Conservation (phyloP, 495 filamentous ascomycete species). For the Pyrenula aspistea region DNA sequence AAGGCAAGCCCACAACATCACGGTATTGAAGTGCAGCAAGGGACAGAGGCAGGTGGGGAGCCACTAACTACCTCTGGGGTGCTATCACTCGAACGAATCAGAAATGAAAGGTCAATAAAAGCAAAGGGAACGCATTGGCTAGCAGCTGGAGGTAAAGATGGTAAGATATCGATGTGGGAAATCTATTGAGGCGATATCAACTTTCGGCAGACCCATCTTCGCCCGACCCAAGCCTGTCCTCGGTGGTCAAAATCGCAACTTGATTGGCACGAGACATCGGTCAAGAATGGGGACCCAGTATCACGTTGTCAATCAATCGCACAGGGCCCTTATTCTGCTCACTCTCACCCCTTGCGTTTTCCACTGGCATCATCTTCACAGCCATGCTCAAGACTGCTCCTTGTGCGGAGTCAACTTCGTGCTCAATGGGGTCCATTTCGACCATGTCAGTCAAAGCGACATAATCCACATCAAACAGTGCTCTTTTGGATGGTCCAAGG, state of each 20-base stretch:
- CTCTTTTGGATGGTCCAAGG: constrained; percentile 48
- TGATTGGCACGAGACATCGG: not conserved
- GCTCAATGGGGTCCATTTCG: constrained; percentile 62
- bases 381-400: constrained; percentile 85
- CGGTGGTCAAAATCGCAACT: constrained; percentile 30
- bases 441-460: constrained; percentile 75
- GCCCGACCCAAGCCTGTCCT: constrained; percentile 45
- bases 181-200: constrained; percentile 65
- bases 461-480: constrained; percentile 76
- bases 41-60: not conserved
- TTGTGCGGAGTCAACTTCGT: constrained; percentile 46
- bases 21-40: not conserved
- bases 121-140: constrained; percentile 74
- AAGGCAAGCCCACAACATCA: not conserved
- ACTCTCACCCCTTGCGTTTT: constrained; percentile 54
- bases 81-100: constrained; percentile 34
- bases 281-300: constrained; percentile 37
- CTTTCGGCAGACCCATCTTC: not conserved
- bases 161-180: constrained; percentile 93
- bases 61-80: constrained; percentile 1
- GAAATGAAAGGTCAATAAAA: constrained; percentile 49
- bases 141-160: constrained; percentile 85
- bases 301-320: constrained; percentile 88
- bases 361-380: constrained; percentile 76
- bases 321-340: constrained; percentile 63